phyloP scores from a whole-genome alignment of 2,329 filamentous ascomycete species.

The Aspergillus pseudonomiae region DNA sequence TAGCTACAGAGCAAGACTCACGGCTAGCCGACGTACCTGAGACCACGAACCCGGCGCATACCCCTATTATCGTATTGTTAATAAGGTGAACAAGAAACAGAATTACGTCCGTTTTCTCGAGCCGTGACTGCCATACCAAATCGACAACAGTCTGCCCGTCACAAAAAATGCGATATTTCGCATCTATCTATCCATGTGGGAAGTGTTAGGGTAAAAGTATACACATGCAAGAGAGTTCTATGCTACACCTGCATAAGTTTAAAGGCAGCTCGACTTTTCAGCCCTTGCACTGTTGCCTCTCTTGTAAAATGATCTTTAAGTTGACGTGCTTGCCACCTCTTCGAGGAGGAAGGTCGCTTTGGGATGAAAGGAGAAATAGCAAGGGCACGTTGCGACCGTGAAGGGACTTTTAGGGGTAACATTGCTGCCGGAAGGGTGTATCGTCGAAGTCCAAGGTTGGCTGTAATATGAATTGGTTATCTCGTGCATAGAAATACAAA shows the following conservation, averaged over 20 bases:
- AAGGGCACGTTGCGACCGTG: slow-evolving; percentile 1
- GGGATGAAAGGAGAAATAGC: slow-evolving; percentile 28
- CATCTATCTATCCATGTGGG: slow-evolving; percentile 66
- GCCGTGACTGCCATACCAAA: slow-evolving; percentile 57
- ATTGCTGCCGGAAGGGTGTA: neutral
- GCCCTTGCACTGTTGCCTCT: slow-evolving; percentile 73
- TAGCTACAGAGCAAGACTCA: slow-evolving; percentile 6
- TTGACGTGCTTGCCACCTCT: slow-evolving; percentile 82
- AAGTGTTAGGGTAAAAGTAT: neutral
- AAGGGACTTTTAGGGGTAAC: neutral
- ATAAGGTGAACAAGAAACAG: neutral
- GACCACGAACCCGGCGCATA: slow-evolving; percentile 64
- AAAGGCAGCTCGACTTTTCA: slow-evolving; percentile 91
- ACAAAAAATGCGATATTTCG: slow-evolving; percentile 77
- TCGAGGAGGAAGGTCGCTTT: slow-evolving; percentile 59
- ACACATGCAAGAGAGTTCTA: too few species aligned
- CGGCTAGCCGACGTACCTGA: slow-evolving; percentile 43
- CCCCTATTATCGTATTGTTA: slow-evolving; percentile 32
- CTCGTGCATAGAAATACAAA: neutral
- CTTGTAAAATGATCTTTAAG: slow-evolving; percentile 70
- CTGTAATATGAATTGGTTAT: neutral
- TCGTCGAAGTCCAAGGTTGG: neutral
- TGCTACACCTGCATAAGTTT: slow-evolving; percentile 77
- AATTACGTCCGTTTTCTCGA: neutral
- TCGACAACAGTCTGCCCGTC: slow-evolving; percentile 86